Percentiles rank a stretch among this genome's conserved stretches.
Conservation (phyloP, 2,329 filamentous ascomycete genomes). For the Talaromyces marneffei region DNA sequence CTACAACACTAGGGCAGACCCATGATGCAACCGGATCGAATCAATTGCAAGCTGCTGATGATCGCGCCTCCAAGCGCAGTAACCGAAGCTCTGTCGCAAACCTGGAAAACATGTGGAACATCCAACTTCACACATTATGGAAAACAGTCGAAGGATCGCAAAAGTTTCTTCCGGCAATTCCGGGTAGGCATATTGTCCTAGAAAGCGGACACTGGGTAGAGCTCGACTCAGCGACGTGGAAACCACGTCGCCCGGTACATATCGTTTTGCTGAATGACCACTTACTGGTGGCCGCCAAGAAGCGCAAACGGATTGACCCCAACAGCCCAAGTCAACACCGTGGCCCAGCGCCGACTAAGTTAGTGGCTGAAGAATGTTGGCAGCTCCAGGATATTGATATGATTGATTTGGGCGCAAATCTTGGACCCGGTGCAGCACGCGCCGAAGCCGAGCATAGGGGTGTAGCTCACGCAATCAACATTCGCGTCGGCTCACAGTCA, state of each 20-base stretch:
- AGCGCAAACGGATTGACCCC: conserved; percentile 81
- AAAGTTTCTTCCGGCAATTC: conserved; percentile 85
- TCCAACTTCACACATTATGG: conserved; percentile 73
- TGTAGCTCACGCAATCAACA: conserved; percentile 79
- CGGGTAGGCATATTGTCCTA: conserved; percentile 88
- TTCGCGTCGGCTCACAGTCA: conserved; percentile 81
- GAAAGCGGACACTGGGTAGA: conserved; percentile 94
- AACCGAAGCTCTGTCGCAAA: conserved; percentile 86
- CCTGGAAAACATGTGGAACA: conserved; percentile 62
- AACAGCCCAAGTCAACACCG: conserved; percentile 39
- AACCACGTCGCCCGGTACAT: conserved; percentile 80
- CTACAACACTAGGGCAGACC: conserved; percentile 55
- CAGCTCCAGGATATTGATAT: conserved; percentile 87
- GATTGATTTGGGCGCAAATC: conserved; percentile 66
- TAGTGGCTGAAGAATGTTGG: conserved; percentile 93
- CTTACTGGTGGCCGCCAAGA: conserved; percentile 80
- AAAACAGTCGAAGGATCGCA: conserved; percentile 97
- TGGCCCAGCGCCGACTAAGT: conserved; percentile 55
- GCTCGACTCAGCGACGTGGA: conserved; percentile 95
- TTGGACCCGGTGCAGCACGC: conserved; percentile 32
- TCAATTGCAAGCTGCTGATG: conserved; percentile 46
- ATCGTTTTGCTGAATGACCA: conserved; percentile 94
- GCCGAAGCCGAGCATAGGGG: conserved; percentile 50
- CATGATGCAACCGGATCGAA: conserved; percentile 49
- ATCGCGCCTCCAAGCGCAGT: conserved; percentile 52